Base-by-base conservation (phyloP, 1,139 yeast genomes). In the Pichia sp. region DNA sequence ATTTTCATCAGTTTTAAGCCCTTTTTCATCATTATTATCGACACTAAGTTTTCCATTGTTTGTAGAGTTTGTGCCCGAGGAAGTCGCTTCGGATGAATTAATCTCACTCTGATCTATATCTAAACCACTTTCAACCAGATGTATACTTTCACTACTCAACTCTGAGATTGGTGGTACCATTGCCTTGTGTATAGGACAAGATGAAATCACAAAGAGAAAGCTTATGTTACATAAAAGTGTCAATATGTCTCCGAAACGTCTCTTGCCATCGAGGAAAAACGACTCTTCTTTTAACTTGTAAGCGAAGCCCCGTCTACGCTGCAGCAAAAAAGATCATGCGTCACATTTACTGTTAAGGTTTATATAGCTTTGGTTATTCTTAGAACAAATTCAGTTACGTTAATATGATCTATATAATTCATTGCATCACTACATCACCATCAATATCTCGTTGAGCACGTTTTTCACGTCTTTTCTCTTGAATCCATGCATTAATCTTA, bases 401-500 rank as follows among this genome's bases (percentile, higher is more conserved):
- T 32, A 16, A 16, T 16, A 16, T n/a, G 12, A 16, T 3, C 11
- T 32, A 32, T 12, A 32, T n/a, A 11, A 32, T 32, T 35, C 13
- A 48, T 46, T 54, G 43, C 62, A 60, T 59, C 12, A 30, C 35
- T 23, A 54, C 52, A 43, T 60, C 65, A 12, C 59, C 58, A 30
- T 60, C 60, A 3, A 8, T 39, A 45, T 55, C 61, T 12, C 24
- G 24, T 6, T 13, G 20, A 7, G 24, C n/a, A 35, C 18, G 32
- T 4, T 37, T 39, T 23, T 39, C 42, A 13, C 39, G 45, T 48
- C 63, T 65, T 59, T 71, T 74, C 48, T 70, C 62, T 44, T 56
- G 58, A 53, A 76, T 82, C 64, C 82, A 89, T 36, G 71, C 78
- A 45, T 68, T 70, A 47, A 90, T 90, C 61, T 74, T 77, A 39